Base-by-base conservation (phyloP, 2,329 filamentous ascomycete genomes). In the Botryotinia narcissicola region DNA sequence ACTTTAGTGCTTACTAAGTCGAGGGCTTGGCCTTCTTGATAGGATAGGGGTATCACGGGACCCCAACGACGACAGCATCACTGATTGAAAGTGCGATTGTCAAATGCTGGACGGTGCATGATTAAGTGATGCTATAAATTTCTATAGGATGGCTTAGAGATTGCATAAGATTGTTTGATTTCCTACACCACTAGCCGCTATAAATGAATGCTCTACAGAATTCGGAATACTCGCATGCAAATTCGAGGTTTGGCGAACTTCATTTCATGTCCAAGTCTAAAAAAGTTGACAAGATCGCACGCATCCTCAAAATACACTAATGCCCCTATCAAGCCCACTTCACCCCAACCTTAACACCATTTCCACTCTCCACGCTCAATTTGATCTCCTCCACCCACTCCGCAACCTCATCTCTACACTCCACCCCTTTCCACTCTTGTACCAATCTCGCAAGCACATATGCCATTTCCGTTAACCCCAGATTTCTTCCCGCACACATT, bases 401-500 rank as follows among this genome's bases (percentile, higher is more conserved):
- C 29, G 7, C n/a, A 32, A 51, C 35, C 3, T 66, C 25, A 54
- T 73, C 60, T 1, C 61, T 60, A 48, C 46, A 60, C 22, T 70
- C 63, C 7, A 73, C 37, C 14, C 20, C 29, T 20, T 8, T 5
- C 29, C 64, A 73, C 85, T 94, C 90, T 46, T 72, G 48, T 7
- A 46, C 25, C 29, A 74, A 70, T 20, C 61, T 61, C 40, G 62
- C 51, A 25, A 75, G 22, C 7, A 61, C n/a, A 57, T 76, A 73
- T 1, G 20, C n/a, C 20, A 71, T 64, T 22, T 73, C 75, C 14
- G 48, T 62, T 8, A 76, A 61, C 0, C 48, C 71, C 9, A 73
- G 67, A 7, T 75, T 35, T 20, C 74, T 46, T 7, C 91, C 90
- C 74, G 93, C 87, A 81, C 91, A 92, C 80, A 92, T 91, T 48